Base-by-base conservation (phyloP, 1,284 basidiomycete genomes). In the Cronartium quercuum region DNA sequence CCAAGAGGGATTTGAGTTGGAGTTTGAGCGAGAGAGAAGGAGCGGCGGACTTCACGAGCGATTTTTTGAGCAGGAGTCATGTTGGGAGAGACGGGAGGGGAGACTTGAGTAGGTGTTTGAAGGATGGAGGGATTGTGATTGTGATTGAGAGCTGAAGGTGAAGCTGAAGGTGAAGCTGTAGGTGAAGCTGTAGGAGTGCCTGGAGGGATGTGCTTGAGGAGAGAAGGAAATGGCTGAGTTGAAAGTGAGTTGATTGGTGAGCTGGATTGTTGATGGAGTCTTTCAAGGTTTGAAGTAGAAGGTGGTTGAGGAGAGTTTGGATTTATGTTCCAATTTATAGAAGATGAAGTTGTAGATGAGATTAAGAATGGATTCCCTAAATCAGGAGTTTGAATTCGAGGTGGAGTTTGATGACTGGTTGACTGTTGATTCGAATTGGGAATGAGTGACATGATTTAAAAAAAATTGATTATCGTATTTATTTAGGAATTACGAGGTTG, bases 51-150 rank as follows among this genome's bases (percentile, higher is more conserved):
- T 64, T 75, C 57, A 41, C 73, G 73, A n/a, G 73, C 73, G 21
- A 75, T 75, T 55, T 75, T 75, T 58, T 75, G 73, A 9, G 73
- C 73, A 40, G 73, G 73, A 24, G 73, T 75, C 73, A 75, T 75
- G 4, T 51, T 35, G 24, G 15, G 12, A 6, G 51, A n/a, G 7
- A 57, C 40, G 42, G 42, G 38, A 18, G 63, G 47, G 18, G 18
- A 18, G 47, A 51, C 18, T n/a, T 51, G 51, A 24, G 21, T 29
- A 57, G 13, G 51, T 24, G 51, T 10, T 7, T 34, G 60, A 62
- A 35, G 29, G 4, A 35, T 62, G 60, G n/a, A n/a, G n/a, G n/a
- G n/a, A 63, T 37, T 37, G 35, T 6, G 6, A 15, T 63, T 13
- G 9, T 15, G 34, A 21, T 63, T 34, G 21, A 37, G 12, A 7